These are phyloP conservation scores for Claviceps pazoutovae DNA, from an alignment of 2,329 filamentous ascomycete genomes.

Conservation along the genomic window DNA sequence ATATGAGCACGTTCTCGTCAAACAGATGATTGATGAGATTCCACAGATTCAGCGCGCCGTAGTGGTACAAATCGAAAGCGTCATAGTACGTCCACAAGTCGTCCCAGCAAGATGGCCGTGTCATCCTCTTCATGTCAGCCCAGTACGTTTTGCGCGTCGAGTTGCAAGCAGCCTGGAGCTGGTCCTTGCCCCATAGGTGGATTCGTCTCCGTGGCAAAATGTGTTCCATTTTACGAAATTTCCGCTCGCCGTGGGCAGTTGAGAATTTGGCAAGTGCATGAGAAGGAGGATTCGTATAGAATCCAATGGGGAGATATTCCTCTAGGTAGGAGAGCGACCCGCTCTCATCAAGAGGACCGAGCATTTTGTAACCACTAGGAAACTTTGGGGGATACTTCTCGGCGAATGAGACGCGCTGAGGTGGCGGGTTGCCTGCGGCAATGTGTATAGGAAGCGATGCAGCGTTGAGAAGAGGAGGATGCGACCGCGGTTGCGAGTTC, in stretches of 20 bases:
- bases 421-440: constrained; percentile 12
- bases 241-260: constrained; percentile 16
- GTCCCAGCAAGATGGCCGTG: constrained; percentile 18
- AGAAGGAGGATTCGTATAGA: constrained; percentile 21
- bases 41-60: constrained; percentile 35
- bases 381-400: constrained; percentile 23
- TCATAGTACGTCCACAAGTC: constrained; percentile 36
- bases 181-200: constrained; percentile 24
- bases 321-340: constrained; percentile 20
- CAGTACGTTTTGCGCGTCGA: constrained; percentile 23
- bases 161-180: constrained; percentile 26
- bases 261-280: constrained; percentile 25
- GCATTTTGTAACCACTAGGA: constrained; percentile 21
- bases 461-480: neutral
- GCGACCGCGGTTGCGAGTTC: neutral
- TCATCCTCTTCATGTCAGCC: constrained; percentile 21
- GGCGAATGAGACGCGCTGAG: constrained; percentile 14
- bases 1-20: constrained; percentile 25
- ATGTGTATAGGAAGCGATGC: constrained; percentile 9
- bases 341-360: constrained; percentile 11
- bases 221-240: constrained; percentile 17
- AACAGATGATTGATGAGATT: constrained; percentile 28
- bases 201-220: constrained; percentile 15
- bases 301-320: constrained; percentile 21
- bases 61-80: constrained; percentile 29